Conservation (phyloP, 768 basidiomycete genomes). For the Suillus tomentosus region DNA sequence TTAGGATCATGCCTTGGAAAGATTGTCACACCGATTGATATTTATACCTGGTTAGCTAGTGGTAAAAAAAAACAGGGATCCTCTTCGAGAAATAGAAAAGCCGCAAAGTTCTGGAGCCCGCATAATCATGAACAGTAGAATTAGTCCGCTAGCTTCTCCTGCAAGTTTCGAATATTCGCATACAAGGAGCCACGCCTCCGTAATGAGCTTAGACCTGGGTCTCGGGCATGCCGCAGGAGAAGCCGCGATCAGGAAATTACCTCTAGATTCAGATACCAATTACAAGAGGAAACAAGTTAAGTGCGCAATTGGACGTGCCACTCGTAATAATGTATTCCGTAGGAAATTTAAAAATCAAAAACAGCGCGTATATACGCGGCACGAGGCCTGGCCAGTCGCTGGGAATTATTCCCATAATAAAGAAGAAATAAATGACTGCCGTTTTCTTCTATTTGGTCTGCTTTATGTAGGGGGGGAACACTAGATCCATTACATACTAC, state of each 20-base stretch:
- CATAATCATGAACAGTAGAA: neutral
- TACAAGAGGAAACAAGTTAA: neutral
- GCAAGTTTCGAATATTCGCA: neutral
- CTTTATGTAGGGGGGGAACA: neutral
- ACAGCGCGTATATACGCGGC: neutral
- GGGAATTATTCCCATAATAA: slow-evolving; percentile 1
- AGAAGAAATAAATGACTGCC: neutral
- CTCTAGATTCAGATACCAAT: neutral
- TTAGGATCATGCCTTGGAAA: neutral
- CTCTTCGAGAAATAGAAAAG: neutral
- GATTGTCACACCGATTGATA: neutral
- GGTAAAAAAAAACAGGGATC: neutral
- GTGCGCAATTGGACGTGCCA: neutral
- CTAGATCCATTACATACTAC: slow-evolving; percentile 1
- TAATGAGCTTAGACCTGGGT: neutral
- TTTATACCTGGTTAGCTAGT: neutral
- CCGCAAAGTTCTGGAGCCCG: neutral
- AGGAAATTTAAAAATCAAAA: neutral
- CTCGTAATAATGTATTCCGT: slow-evolving; percentile 1
- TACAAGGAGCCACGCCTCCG: neutral
- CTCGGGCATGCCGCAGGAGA: slow-evolving; percentile 3
- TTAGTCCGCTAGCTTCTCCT: neutral
- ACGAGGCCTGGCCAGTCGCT: neutral
- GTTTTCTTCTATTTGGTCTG: neutral
- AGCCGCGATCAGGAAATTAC: neutral